Base-by-base conservation (phyloP, 306 rosid genomes). In the Carpinus fangiana region DNA sequence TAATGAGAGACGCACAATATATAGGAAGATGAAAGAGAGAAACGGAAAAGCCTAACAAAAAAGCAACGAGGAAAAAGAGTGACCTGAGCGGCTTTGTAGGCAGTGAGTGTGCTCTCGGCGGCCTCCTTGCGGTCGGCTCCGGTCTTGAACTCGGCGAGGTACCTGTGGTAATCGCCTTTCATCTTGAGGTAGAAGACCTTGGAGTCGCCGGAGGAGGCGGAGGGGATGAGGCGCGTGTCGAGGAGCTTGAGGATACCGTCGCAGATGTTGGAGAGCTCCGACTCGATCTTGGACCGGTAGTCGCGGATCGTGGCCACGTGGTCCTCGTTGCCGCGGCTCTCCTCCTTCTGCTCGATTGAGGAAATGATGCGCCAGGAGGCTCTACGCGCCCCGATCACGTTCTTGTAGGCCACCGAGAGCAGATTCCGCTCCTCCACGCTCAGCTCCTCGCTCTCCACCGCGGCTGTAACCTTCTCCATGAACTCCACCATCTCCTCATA, bases 401-500 rank as follows among this genome's bases (percentile, higher is more conserved):
- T 96, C 85, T 96, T 93, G 84, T 93, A 96, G 16, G 98, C 98
- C 0, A 96, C 99, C 12, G 99, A 96, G 79, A 96, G 97, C 1
- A 96, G 96, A 56, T 96, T 96, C 20, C 99, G 86, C 88, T 96
- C 99, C 81, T 96, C 98, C 1, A 96, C 98, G 14, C 96, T 85
- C 56, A 96, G 98, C 65, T 96, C 99, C 74, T 92, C 99, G 84
- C 70, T 86, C 34, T 93, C 99, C 5, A 87, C 90, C 84, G 93
- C 20, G 74, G 94, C 94, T 14, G 99, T 91, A 52, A 96, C 99
- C 75, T 96, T 96, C 87, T 96, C 99, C 94, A 96, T 93, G 87
- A 90, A 96, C 86, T 96, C 99, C 47, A 96, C 99, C 99, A 96
- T 96, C 80, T 96, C 99, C 73, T 96, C 99, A 82, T 95, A 95